Conservation (phyloP, 768 basidiomycete genomes). For the Russula griseocarnosa region DNA sequence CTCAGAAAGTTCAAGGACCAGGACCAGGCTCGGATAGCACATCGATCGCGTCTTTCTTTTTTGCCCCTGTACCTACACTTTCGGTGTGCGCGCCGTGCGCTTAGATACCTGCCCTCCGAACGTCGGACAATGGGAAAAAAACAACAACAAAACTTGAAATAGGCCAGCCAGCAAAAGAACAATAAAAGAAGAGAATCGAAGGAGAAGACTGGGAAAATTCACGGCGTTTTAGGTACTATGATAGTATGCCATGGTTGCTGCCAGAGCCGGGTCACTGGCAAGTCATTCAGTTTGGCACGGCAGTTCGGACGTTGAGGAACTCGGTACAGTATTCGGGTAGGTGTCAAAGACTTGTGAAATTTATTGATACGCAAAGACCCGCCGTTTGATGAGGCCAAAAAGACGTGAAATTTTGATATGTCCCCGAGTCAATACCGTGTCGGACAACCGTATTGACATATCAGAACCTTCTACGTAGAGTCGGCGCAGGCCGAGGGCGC, state of each 20-base stretch:
- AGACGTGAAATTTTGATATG: no score
- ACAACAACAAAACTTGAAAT: no score
- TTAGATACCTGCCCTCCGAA: conserved; percentile 7
- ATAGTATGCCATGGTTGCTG: neutral
- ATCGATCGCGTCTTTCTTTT: neutral
- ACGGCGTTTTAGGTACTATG: neutral
- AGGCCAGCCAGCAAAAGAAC: neutral
- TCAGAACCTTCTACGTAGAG: no score
- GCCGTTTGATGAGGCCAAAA: no score
- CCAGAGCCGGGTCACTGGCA: neutral
- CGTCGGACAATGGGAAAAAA: neutral
- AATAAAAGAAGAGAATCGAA: neutral
- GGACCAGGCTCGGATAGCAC: neutral
- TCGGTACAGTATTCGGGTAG: no score
- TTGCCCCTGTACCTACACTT: neutral
- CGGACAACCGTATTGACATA: no score
- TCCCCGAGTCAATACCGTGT: no score
- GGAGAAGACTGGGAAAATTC: neutral
- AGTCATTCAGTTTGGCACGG: neutral
- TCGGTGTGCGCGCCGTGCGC: neutral
- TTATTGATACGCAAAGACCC: no score
- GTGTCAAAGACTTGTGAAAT: no score
- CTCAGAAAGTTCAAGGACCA: neutral
- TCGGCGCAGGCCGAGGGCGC: no score
- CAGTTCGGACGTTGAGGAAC: no score